A percentile compares a stretch with the other conserved stretches of the same genome.
Evolutionary conservation across 75 land plant species (phyloP).

Genomic region (Pinus taeda): DNA sequence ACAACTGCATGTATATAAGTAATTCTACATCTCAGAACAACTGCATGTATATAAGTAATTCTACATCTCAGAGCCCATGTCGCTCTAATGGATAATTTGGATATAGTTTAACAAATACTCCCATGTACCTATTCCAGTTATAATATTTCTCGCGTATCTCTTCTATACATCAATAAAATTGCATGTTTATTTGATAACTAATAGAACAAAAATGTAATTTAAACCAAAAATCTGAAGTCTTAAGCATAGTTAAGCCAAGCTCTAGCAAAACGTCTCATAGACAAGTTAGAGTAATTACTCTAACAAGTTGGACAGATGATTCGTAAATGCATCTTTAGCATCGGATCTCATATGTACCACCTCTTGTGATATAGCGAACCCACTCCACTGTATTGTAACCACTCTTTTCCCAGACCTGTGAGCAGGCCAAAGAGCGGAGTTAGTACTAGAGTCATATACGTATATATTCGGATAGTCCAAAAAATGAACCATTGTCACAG

Average conservation of each 20-base stretch:
- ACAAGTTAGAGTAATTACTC: not conserved
- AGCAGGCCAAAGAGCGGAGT: no score
- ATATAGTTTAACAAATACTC: not conserved
- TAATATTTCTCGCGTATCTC: not conserved
- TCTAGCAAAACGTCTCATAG: not conserved
- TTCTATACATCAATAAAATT: not conserved
- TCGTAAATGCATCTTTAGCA: constrained; percentile 40
- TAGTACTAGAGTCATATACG: no score
- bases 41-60: not conserved
- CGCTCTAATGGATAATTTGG: not conserved
- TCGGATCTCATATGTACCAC: constrained; percentile 96
- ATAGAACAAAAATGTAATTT: not conserved
- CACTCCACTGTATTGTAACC: constrained; percentile 97
- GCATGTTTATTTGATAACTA: not conserved
- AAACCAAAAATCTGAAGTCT: not conserved
- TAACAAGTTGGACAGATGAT: not conserved
- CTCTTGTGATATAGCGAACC: constrained; percentile 97
- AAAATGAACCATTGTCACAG: no score
- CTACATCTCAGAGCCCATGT: not conserved
- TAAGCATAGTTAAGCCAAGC: not conserved
- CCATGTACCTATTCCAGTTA: not conserved
- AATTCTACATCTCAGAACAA: no score
- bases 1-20: no score
- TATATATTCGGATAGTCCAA: no score
- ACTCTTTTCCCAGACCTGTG: constrained; percentile 98